These are phyloP conservation scores for Guadua angustifolia DNA, from an alignment of 176 grass and related monocot genomes.

Conservation along the genomic window DNA sequence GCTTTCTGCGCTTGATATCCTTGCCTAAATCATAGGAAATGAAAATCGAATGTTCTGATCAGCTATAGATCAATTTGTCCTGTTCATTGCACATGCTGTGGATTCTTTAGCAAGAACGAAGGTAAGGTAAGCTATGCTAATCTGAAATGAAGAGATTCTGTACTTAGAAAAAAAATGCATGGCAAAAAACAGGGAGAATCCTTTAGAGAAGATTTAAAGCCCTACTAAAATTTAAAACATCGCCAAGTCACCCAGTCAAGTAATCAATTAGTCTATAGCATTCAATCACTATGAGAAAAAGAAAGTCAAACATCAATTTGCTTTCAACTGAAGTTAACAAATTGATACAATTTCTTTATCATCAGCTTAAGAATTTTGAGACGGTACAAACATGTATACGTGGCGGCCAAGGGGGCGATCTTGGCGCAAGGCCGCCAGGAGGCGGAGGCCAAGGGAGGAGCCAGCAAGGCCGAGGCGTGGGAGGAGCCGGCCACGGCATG, in stretches of 20 bases:
- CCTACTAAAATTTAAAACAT: background rate
- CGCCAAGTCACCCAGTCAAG: background rate
- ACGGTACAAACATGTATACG: too few relatives aligned
- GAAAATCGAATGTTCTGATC: constrained; percentile 26
- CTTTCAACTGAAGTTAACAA: background rate
- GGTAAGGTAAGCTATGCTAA: background rate
- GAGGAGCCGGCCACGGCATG: too few relatives aligned
- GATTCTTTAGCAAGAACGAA: constrained; percentile 20
- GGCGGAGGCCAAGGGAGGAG: too few relatives aligned
- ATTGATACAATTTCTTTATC: too few relatives aligned
- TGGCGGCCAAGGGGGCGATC: too few relatives aligned
- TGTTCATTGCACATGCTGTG: background rate
- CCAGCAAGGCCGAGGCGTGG: too few relatives aligned
- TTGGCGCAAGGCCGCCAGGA: too few relatives aligned
- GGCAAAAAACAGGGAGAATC: background rate
- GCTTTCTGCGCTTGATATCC: constrained; percentile 89
- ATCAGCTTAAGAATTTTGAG: too few relatives aligned
- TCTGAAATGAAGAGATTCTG: constrained; percentile 22
- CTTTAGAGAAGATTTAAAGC: constrained; percentile 7
- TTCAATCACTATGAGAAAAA: constrained; percentile 23
- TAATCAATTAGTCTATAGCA: background rate
- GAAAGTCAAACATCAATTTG: background rate
- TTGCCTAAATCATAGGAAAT: constrained; percentile 59
- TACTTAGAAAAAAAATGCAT: background rate
- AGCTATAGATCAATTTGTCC: constrained; percentile 24